Evolutionary conservation across 208 protist genomes (phyloP), one percentile per base, ranked within the genome.

Genomic region (Trypanosoma rangeli): DNA sequence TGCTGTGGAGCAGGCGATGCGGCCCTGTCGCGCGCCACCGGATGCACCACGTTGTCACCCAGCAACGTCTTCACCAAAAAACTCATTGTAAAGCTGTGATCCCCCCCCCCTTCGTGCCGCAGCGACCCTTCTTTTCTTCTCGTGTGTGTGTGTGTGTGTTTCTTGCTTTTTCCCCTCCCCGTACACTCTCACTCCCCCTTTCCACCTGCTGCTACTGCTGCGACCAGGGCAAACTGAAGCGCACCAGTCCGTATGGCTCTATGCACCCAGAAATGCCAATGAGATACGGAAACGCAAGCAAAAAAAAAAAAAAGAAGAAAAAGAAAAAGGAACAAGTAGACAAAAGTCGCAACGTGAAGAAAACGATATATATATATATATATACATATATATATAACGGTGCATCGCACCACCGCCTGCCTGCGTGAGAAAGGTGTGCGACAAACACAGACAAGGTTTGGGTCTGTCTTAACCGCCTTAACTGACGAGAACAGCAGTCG

Each of bases 11-110:
- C 5, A 4, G 52, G 52, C 5, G 52, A 56, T 12, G 26, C 52
- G 4, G n/a, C 3, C 5, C 24, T 29, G 22, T 56, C 52, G 5
- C 31, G 52, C 22, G 7, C 52, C 35, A 31, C 24, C 1, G 90
- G 90, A 61, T 95, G 90, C 16, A 95, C 90, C n/a, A 95, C 85
- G 20, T 74, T 66, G 26, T 93, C 74, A 5, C 90, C 90, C 18
- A 95, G 66, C n/a, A 95, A 67, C 2, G 75, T 76, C 52, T 81
- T 89, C 28, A 93, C 81, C 13, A 95, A 56, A 62, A 90, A 84
- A 62, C 90, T 95, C 90, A 95, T 95, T 58, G n/a, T n/a, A 10
- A 42, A 42, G 4, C 7, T 42, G 37, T 42, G 37, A 42, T n/a
- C n/a, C n/a, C n/a, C n/a, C n/a, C 4, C 10, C 4, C 10, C 37